phyloP scores from a whole-genome alignment of 805 yeast genomes.

The Yamadazyma laniorum region DNA sequence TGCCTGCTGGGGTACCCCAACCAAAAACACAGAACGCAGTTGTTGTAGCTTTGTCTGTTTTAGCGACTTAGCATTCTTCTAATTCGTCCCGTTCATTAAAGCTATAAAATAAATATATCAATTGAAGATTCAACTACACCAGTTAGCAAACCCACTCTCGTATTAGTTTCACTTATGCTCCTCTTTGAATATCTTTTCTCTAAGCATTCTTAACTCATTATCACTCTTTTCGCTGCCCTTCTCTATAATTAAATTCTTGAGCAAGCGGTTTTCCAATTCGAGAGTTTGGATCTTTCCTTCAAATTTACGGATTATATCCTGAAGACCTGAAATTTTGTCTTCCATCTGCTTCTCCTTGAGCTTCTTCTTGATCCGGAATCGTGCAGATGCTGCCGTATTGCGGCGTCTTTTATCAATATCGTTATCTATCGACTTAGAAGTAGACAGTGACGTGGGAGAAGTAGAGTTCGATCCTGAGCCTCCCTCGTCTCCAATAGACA shows the following conservation, averaged over 20 bases:
- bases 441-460: not conserved
- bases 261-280: conserved; percentile 61
- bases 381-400: conserved; percentile 64
- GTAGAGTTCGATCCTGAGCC: not conserved
- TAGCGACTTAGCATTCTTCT: too few relatives aligned
- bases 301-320: conserved; percentile 43
- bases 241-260: conserved; percentile 53
- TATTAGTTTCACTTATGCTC: too few relatives aligned
- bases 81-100: too few relatives aligned
- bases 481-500: not conserved
- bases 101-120: too few relatives aligned
- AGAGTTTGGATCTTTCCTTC: conserved; percentile 49
- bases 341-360: conserved; percentile 60
- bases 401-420: conserved; percentile 52
- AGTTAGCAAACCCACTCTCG: too few relatives aligned
- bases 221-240: conserved; percentile 45
- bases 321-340: conserved; percentile 40
- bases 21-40: too few relatives aligned
- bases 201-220: conserved; percentile 34
- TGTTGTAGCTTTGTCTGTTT: too few relatives aligned
- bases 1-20: too few relatives aligned
- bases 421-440: conserved; percentile 11
- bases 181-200: conserved; percentile 24
- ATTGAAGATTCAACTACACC: too few relatives aligned
- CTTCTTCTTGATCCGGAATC: conserved; percentile 63